Percentiles rank a stretch among this genome's conserved stretches.
Evolutionary conservation across 2,329 filamentous ascomycete genomes (phyloP).

Genomic region (Neodidymelliopsis sp.): DNA sequence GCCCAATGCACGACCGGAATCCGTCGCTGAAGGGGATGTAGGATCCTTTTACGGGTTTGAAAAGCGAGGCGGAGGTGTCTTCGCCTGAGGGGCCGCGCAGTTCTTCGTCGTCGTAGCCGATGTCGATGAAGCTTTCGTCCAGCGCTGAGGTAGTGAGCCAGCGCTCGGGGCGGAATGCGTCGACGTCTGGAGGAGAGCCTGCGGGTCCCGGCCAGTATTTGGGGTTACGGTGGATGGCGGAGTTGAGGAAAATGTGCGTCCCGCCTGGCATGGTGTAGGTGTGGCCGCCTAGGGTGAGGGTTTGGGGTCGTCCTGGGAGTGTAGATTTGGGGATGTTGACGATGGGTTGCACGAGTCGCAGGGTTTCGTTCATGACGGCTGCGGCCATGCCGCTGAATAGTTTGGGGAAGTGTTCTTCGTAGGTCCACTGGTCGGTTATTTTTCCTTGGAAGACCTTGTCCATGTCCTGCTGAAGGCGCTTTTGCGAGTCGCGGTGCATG

Average conservation of each 20-base stretch:
- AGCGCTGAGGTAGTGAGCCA: constrained; percentile 63
- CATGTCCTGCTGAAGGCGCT: constrained; percentile 72
- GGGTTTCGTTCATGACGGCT: constrained; percentile 78
- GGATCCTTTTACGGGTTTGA: constrained; percentile 55
- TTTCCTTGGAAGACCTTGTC: constrained; percentile 68
- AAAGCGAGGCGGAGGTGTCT: constrained; percentile 69
- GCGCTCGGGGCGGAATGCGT: constrained; percentile 74
- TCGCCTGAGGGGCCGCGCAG: constrained; percentile 66
- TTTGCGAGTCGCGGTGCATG: constrained; percentile 68
- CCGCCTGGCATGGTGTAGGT: constrained; percentile 65
- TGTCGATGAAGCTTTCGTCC: constrained; percentile 43
- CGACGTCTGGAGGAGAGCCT: constrained; percentile 59
- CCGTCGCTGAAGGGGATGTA: constrained; percentile 65
- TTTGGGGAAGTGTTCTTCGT: constrained; percentile 70
- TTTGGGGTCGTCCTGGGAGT: constrained; percentile 57
- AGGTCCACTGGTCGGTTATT: constrained; percentile 71
- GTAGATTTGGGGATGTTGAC: constrained; percentile 74
- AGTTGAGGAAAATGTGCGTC: constrained; percentile 63
- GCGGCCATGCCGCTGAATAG: constrained; percentile 75
- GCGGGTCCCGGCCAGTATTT: constrained; percentile 70
- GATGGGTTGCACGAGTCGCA: constrained; percentile 76
- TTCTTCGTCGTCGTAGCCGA: constrained; percentile 58
- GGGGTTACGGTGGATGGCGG: constrained; percentile 70
- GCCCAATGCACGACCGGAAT: constrained; percentile 62
- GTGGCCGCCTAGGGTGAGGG: constrained; percentile 65